phyloP scores from a whole-genome alignment of 352 stramenopile species.

The Globisporangium nodosum region DNA sequence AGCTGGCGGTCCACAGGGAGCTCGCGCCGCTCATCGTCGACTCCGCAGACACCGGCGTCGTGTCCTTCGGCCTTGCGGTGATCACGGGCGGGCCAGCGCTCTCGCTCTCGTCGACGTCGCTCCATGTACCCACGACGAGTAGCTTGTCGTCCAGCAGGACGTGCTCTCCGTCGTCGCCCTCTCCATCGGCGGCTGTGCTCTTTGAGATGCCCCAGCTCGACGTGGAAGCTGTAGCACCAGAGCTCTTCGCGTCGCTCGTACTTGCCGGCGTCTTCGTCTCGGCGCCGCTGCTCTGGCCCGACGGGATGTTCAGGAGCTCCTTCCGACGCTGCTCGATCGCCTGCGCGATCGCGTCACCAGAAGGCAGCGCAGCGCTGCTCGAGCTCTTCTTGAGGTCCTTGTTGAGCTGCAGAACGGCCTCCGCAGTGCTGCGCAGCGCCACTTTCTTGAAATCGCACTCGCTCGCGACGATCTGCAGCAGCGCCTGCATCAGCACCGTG shows the following conservation, averaged over 20 bases:
- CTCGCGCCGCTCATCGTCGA: not conserved
- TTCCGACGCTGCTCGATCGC: constrained; percentile 9
- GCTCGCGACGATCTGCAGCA: constrained; percentile 12
- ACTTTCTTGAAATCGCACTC: constrained; percentile 16
- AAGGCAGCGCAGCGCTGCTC: constrained; percentile 7
- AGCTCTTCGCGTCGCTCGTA: not conserved
- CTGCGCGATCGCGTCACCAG: constrained; percentile 5
- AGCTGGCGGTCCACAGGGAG: not conserved
- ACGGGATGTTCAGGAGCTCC: constrained; percentile 4
- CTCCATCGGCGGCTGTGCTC: not conserved
- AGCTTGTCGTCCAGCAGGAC: constrained; percentile 15
- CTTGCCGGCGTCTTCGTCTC: not conserved
- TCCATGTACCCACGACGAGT: constrained; percentile 12
- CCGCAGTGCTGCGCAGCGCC: constrained; percentile 15
- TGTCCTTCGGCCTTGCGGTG: not conserved
- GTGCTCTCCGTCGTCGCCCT: constrained; percentile 6
- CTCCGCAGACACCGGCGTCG: not conserved
- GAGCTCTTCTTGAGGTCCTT: constrained; percentile 6
- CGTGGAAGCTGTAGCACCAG: not conserved
- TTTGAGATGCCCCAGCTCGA: not conserved
- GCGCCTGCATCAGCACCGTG: constrained; percentile 9
- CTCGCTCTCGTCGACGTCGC: not conserved
- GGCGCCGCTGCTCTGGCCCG: not conserved
- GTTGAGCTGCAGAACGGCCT: constrained; percentile 11
- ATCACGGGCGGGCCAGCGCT: not conserved